Base-by-base conservation (phyloP, 805 yeast species). In the Candida pseudofarinosa region DNA sequence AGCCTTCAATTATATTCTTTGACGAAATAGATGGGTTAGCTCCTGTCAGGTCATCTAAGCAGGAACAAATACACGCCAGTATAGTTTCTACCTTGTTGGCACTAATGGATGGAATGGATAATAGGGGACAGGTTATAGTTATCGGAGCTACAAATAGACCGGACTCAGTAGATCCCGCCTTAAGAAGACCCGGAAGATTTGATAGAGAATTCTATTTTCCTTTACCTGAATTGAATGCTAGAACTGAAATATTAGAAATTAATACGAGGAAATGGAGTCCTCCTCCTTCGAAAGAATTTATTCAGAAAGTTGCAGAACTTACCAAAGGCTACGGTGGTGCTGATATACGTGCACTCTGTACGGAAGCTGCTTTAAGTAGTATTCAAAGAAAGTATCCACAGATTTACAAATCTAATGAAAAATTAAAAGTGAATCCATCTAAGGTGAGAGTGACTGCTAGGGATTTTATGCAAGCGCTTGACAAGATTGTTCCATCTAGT, bases 311-410 rank as follows among this genome's bases (percentile, higher is more conserved):
- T 30, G 91, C 97, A 0, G 72, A 73, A 16, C 65, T 88, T 44
- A 91, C 99, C 0, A 91, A 90, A 59, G 99, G 99, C 0, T 93
- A 87, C 57, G 99, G 99, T 37, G 99, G 99, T 69, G 98, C 99
- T 2, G 99, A 93, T 62, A 69, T 93, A 48, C 71, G 97, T 42
- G 96, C 98, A 0, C 68, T 93, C 23, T 89, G 98, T 60, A 91
- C 98, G 0, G 99, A 93, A 59, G 90, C 97, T 23, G 98, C 98
- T 0, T 71, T 93, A 48, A 83, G 85, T 54, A 83, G 96, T 54
- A 91, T 93, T 33, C 97, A 91, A 63, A 71, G 98, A 49, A 79
- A 83, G 37, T 91, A 84, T 52, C 99, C 99, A 0, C 98, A 93
- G 62, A 91, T 93, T 36, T 93, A 93, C 62, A 67, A 75, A 48